Conservation (phyloP, 2,329 filamentous ascomycete species). For the Alternaria tenuissima region DNA sequence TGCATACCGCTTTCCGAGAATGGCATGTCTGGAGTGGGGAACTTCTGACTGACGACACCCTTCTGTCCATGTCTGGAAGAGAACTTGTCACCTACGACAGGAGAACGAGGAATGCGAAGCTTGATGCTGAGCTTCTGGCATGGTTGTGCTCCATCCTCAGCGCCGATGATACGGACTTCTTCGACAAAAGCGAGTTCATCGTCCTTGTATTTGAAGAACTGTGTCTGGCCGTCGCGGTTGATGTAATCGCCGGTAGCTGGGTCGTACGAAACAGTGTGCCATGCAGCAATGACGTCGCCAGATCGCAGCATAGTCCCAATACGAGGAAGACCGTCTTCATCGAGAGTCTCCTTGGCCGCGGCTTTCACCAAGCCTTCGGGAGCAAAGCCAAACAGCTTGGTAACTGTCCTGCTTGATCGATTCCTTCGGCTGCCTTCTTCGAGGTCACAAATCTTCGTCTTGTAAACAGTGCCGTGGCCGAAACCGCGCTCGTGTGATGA, state of each 20-base stretch:
- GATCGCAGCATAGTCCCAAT: constrained; percentile 80
- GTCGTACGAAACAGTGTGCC: constrained; percentile 85
- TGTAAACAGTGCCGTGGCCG: constrained; percentile 95
- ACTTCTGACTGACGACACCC: constrained; percentile 95
- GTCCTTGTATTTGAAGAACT: constrained; percentile 95
- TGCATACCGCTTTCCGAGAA: constrained; percentile 97
- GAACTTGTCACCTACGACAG: constrained; percentile 98
- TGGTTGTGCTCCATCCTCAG: constrained; percentile 82
- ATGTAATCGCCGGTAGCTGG: constrained; percentile 74
- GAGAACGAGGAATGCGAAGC: constrained; percentile 86
- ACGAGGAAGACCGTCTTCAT: constrained; percentile 85
- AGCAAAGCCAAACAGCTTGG: constrained; percentile 90
- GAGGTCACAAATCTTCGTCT: constrained; percentile 90
- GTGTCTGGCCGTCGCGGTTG: constrained; percentile 85
- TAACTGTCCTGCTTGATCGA: constrained; percentile 72
- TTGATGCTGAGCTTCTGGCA: constrained; percentile 91
- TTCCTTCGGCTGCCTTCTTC: constrained; percentile 76
- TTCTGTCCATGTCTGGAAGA: constrained; percentile 98
- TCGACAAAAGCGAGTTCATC: constrained; percentile 87
- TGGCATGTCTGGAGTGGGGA: constrained; percentile 92
- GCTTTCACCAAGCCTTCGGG: constrained; percentile 77
- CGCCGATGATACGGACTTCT: constrained; percentile 88
- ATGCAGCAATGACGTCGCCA: constrained; percentile 86
- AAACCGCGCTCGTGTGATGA: constrained; percentile 95
- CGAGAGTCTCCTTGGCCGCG: constrained; percentile 74